These are phyloP conservation scores for Nakazawaea holstii DNA, from an alignment of 805 yeast species.

Conservation along the genomic window DNA sequence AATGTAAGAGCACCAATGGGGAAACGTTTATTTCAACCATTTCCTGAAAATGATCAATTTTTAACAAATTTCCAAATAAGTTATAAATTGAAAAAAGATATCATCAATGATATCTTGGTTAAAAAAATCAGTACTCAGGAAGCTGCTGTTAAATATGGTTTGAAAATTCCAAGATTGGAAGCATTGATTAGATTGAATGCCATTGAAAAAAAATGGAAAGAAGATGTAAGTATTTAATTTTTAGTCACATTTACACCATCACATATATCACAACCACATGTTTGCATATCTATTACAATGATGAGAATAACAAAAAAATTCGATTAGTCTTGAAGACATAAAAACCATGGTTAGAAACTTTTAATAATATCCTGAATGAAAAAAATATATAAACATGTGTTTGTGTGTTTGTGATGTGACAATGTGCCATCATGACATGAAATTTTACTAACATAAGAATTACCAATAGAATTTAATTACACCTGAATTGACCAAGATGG, in stretches of 20 bases:
- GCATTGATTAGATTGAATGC: conserved; percentile 70
- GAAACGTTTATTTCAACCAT: conserved; percentile 55
- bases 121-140: conserved; percentile 59
- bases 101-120: conserved; percentile 49
- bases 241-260: too few relatives aligned
- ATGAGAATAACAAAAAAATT: conserved; percentile 41
- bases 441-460: too few relatives aligned
- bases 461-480: conserved; percentile 38
- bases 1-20: conserved; percentile 11
- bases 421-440: too few relatives aligned
- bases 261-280: too few relatives aligned
- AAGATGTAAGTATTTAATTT: conserved; percentile 44
- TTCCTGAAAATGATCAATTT: conserved; percentile 70
- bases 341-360: conserved; percentile 42
- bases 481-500: conserved; percentile 54
- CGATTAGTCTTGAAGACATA: conserved; percentile 82
- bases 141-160: conserved; percentile 71
- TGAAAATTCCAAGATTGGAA: conserved; percentile 81
- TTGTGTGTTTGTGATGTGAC: not conserved
- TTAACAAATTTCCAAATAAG: conserved; percentile 60
- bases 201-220: conserved; percentile 59
- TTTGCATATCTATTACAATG: conserved; percentile 19
- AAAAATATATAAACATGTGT: not conserved
- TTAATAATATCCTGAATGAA: not conserved
- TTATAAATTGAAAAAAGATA: conserved; percentile 50